Base-by-base conservation (phyloP, 139 green algal species). In the Chlamydomonas incerta region DNA sequence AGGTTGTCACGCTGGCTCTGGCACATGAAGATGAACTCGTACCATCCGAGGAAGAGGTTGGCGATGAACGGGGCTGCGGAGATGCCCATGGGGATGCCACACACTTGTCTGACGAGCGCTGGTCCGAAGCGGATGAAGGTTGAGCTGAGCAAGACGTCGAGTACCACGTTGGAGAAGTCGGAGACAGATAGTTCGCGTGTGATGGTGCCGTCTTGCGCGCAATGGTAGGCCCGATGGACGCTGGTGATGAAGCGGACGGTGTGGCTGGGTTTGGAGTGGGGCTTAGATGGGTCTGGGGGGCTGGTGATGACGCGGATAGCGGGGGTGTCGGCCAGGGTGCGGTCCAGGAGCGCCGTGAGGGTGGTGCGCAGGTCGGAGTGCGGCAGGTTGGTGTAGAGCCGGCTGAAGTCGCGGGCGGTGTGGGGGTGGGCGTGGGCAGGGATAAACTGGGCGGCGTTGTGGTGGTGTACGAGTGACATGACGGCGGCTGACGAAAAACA, bases 341-440 rank as follows among this genome's bases (percentile, higher is more conserved):
- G n/a, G n/a, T n/a, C n/a, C n/a, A n/a, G n/a, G n/a, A n/a, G n/a
- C n/a, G n/a, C n/a, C n/a, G n/a, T n/a, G 57, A 18, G 24, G 57
- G 57, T 65, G 57, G 3, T 3, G 57, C 24, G 17, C 20, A 76
- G 70, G 15, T 34, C 23, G 72, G 21, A 33, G 57, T 81, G 74
- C 21, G 50, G 74, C 57, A 81, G 50, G 74, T 81, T 81, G 52
- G 57, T 81, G 57, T 69, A 81, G 3, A 81, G 57, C 20, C 74
- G 74, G 10, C 13, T 29, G 26, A 81, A 81, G 26, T 81, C 74
- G 34, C 33, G 33, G 55, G 57, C 74, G 14, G 65, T 28, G 57
- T n/a, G 31, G 52, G 34, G 35, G 66, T 3, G 4, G 66, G 26
- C 18, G 11, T 23, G 2, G 31, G 21, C 20, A 35, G 18, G 4